Evolutionary conservation across 139 green algal species (phyloP).

Genomic region (Raphidocelis subcapitata): DNA sequence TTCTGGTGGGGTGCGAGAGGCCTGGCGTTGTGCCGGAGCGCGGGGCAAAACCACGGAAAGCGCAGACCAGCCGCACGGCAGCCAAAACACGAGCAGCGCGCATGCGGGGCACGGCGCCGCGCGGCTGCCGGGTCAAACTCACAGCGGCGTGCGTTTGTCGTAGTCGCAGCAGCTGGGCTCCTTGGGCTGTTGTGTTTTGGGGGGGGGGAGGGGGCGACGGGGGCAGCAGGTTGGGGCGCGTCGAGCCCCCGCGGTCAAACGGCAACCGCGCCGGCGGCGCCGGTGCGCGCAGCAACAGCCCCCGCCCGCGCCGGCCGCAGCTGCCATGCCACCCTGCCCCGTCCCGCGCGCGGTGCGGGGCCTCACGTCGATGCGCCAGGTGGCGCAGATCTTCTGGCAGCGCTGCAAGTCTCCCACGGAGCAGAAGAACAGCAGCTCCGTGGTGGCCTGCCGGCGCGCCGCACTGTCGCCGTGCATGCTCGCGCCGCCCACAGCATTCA

Average conservation of each 20-base stretch:
- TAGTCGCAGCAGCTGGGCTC: slow-evolving; percentile 73
- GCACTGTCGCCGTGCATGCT: slow-evolving; percentile 25
- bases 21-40: too few relatives aligned
- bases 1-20: too few relatives aligned
- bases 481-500: slow-evolving; percentile 13
- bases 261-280: not conserved
- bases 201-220: not conserved
- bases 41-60: too few relatives aligned
- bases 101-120: too few relatives aligned
- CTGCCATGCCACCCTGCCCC: not conserved
- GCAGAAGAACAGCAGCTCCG: slow-evolving; percentile 90
- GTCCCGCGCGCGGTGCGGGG: not conserved
- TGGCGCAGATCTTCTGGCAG: slow-evolving; percentile 72
- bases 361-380: slow-evolving; percentile 70
- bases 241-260: not conserved
- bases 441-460: slow-evolving; percentile 57
- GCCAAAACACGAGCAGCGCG: too few relatives aligned
- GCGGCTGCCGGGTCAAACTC: too few relatives aligned
- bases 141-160: slow-evolving; percentile 83
- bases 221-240: not conserved
- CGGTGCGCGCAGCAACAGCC: not conserved
- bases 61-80: too few relatives aligned
- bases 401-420: slow-evolving; percentile 79
- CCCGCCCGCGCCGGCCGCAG: not conserved
- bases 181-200: too few relatives aligned